Evolutionary conservation across 148 eudicot species (phyloP).

Genomic region (Limonium bicolor): DNA sequence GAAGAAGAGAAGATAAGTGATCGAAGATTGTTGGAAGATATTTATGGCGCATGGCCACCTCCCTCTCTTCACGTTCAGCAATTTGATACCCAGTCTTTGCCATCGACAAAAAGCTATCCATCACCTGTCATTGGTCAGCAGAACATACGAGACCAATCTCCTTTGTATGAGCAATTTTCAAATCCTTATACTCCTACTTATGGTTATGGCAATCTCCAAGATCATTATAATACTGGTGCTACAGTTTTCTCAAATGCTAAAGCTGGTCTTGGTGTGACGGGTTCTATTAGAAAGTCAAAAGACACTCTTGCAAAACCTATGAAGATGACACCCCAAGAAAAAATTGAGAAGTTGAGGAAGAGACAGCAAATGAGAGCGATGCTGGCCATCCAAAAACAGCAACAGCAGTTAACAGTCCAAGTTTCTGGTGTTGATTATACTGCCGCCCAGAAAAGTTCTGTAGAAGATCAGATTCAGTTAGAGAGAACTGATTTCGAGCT

Average conservation of each 20-base stretch:
- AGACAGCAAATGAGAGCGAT: slow-evolving; percentile 80
- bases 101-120: slow-evolving; percentile 12
- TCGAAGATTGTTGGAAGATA: slow-evolving; percentile 15
- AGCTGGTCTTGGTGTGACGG: slow-evolving; percentile 15
- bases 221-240: slow-evolving; percentile 14
- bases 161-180: slow-evolving; percentile 17
- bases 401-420: slow-evolving; percentile 33
- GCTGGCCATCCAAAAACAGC: slow-evolving; percentile 80
- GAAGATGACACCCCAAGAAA: slow-evolving; percentile 73
- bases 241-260: slow-evolving; percentile 17
- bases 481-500: slow-evolving; percentile 26
- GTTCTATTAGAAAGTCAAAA: slow-evolving; percentile 15
- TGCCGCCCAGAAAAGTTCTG: slow-evolving; percentile 9
- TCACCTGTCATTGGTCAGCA: slow-evolving; percentile 20
- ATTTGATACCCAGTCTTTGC: slow-evolving; percentile 16
- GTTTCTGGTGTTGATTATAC: slow-evolving; percentile 13
- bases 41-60: slow-evolving; percentile 23
- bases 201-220: slow-evolving; percentile 16
- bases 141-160: slow-evolving; percentile 14
- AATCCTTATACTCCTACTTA: slow-evolving; percentile 18
- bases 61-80: slow-evolving; percentile 16
- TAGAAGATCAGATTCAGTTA: slow-evolving; percentile 11
- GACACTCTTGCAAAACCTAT: slow-evolving; percentile 14
- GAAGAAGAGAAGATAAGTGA: slow-evolving; percentile 15
- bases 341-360: slow-evolving; percentile 71